Base-by-base conservation (phyloP, 768 basidiomycete genomes). In the Boletus edulis region DNA sequence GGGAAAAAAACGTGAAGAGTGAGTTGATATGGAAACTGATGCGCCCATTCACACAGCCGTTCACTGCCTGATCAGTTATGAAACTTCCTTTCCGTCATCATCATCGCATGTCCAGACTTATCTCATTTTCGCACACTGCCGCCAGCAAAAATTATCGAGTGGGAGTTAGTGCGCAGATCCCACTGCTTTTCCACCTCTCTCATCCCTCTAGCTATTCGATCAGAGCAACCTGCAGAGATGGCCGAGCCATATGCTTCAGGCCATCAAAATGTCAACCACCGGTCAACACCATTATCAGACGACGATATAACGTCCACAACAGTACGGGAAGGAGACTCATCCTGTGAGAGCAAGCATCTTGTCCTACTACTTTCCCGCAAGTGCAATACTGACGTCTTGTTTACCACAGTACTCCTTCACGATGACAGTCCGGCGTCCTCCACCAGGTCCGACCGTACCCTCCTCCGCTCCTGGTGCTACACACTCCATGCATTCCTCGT, bases 261-360 rank as follows among this genome's bases (percentile, higher is more conserved):
- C 15, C 14, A 4, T 44, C 24, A 15, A 15, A 44, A 24, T 27
- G 24, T 8, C 4, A 15, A 17, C 42, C 24, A 44, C 8, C 22
- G 3, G 4, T 24, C 24, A 27, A 44, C 4, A 3, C 7, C 24
- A 27, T 8, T 15, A 44, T 44, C 17, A 27, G 15, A 24, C 15
- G 24, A 17, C 2, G 24, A 44, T 10, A 44, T 44, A 17, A 15
- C 17, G 9, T 13, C 40, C 40, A 45, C 56, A 71, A 73, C 11
- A 11, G 34, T 34, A 14, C 34, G 5, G 13, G 42, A 44, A 27
- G 42, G 7, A 34, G 42, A 24, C 24, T 27, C 17, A 2, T 20
- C 20, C 20, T 5, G 2, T 24, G 15, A 44, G 42, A n/a, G n/a
- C n/a, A n/a, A n/a, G n/a, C 24, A 41, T 9, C 5, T 27, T 8